These are phyloP conservation scores for Sordariomycetes sp. DNA, from an alignment of 2,329 filamentous ascomycete species.

Conservation along the genomic window DNA sequence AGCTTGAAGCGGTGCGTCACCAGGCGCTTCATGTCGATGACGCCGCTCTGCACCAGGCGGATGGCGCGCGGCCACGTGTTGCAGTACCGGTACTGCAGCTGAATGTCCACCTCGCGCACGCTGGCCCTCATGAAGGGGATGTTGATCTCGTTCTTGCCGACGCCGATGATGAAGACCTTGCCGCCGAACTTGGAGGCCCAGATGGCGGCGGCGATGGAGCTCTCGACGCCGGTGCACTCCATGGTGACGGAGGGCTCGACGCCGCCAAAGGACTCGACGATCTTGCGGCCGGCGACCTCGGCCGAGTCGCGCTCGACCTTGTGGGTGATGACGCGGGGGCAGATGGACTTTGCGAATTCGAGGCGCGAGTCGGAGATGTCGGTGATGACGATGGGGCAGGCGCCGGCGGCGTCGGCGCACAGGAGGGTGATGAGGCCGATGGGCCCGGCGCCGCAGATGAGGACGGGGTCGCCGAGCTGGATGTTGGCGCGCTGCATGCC, in stretches of 20 bases:
- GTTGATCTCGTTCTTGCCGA: constrained; percentile 90
- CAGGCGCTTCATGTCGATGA: constrained; percentile 71
- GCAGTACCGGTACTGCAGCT: constrained; percentile 93
- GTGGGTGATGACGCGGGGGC: constrained; percentile 71
- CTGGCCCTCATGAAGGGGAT: constrained; percentile 92
- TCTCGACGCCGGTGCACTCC: constrained; percentile 94
- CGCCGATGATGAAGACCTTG: constrained; percentile 93
- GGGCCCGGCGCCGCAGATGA: constrained; percentile 88
- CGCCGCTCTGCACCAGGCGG: constrained; percentile 71
- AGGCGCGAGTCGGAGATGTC: constrained; percentile 86
- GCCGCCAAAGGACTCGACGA: constrained; percentile 59
- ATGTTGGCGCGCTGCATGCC: constrained; percentile 78
- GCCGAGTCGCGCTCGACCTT: constrained; percentile 59
- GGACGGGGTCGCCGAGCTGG: constrained; percentile 73
- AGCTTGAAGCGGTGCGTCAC: constrained; percentile 83
- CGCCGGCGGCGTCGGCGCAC: constrained; percentile 77
- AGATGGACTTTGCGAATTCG: constrained; percentile 74
- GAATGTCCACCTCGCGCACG: constrained; percentile 85
- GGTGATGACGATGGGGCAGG: constrained; percentile 84
- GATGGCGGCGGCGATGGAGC: constrained; percentile 75
- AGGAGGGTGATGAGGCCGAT: constrained; percentile 86
- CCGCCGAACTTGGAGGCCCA: constrained; percentile 91
- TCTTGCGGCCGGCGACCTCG: constrained; percentile 65
- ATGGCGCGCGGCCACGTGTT: constrained; percentile 97
- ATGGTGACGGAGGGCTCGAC: constrained; percentile 74